Percentiles rank a stretch among this genome's conserved stretches.
These are phyloP conservation scores for Gynochthodes officinalis DNA, from an alignment of 257 asterid species.

Conservation along the genomic window DNA sequence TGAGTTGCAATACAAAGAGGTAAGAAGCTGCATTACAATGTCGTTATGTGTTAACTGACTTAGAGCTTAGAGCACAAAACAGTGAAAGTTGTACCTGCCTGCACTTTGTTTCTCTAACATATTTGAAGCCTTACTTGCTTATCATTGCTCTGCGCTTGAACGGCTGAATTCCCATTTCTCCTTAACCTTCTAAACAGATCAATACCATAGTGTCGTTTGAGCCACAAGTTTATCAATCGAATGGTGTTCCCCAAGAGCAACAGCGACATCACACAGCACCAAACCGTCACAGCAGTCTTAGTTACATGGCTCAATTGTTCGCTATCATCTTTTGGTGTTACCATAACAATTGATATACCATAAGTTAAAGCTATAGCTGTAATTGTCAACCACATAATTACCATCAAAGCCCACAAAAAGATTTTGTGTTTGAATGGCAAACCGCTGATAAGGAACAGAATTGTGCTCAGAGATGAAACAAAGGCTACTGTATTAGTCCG, in stretches of 20 bases:
- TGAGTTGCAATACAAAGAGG: too few species aligned
- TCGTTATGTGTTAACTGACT: too few species aligned
- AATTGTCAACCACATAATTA: constrained; percentile 53
- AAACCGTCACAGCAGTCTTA: constrained; percentile 19
- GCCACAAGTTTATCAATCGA: constrained; percentile 18
- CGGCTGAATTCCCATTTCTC: background rate
- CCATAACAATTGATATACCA: constrained; percentile 21
- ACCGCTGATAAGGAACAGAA: constrained; percentile 51
- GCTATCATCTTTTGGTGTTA: constrained; percentile 15
- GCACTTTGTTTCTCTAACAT: background rate
- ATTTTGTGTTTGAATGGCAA: constrained; percentile 38
- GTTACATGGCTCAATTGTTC: constrained; percentile 24
- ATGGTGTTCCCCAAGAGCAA: constrained; percentile 39
- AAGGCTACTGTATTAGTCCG: constrained; percentile 41
- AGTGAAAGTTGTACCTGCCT: too few species aligned
- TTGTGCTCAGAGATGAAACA: constrained; percentile 14
- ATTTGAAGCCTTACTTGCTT: too few species aligned
- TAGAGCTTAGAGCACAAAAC: too few species aligned
- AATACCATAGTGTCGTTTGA: constrained; percentile 10
- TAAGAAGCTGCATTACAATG: too few species aligned
- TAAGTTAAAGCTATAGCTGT: constrained; percentile 39
- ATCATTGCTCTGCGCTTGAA: too few species aligned
- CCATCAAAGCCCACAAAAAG: constrained; percentile 47
- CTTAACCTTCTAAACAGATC: background rate
- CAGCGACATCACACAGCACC: constrained; percentile 39